Conservation (phyloP, 352 stramenopile species). For the Phytophthora boehmeriae region DNA sequence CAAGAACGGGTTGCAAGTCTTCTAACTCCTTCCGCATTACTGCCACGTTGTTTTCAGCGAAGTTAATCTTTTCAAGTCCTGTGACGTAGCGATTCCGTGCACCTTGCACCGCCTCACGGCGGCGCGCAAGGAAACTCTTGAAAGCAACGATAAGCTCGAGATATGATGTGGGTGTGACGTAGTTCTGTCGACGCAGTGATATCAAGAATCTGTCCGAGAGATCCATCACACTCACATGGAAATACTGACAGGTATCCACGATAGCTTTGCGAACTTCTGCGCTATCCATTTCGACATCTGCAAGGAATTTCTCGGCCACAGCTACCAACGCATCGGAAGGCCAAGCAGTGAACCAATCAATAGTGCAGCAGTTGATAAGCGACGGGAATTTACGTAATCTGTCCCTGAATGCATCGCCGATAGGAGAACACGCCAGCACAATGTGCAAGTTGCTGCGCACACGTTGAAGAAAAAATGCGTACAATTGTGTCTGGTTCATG, state of each 20-base stretch:
- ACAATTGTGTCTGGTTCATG: conserved; percentile 92
- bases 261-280: conserved; percentile 74
- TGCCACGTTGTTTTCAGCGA: conserved; percentile 92
- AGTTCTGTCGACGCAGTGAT: conserved; percentile 90
- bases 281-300: conserved; percentile 90
- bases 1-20: conserved; percentile 93
- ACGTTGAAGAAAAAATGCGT: conserved; percentile 93
- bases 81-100: conserved; percentile 90
- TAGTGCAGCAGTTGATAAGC: conserved; percentile 97
- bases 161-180: conserved; percentile 96
- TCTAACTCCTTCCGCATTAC: conserved; percentile 95
- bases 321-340: conserved; percentile 92
- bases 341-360: conserved; percentile 97
- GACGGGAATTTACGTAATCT: conserved; percentile 95
- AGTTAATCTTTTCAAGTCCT: conserved; percentile 94
- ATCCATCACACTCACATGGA: conserved; percentile 91
- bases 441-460: conserved; percentile 94
- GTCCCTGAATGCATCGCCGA: conserved; percentile 94
- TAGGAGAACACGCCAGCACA: conserved; percentile 94
- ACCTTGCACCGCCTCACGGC: conserved; percentile 82
- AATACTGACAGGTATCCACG: conserved; percentile 92
- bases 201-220: conserved; percentile 87
- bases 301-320: conserved; percentile 93
- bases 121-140: conserved; percentile 87
- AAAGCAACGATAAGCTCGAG: conserved; percentile 95